Evolutionary conservation across 768 basidiomycete genomes (phyloP).

Genomic region (Mycena belliarum): DNA sequence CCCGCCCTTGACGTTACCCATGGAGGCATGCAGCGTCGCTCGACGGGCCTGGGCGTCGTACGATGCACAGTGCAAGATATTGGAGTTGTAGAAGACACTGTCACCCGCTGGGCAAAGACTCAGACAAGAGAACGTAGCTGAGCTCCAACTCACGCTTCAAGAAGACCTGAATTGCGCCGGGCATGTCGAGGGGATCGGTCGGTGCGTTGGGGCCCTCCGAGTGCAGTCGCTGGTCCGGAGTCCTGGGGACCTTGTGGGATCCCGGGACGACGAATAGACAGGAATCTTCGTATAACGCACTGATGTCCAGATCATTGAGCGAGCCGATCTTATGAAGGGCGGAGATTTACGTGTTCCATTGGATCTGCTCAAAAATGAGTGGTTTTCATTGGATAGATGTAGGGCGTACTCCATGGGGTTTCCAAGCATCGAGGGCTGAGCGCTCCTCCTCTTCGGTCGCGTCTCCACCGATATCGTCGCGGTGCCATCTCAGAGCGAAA

Average conservation of each 20-base stretch:
- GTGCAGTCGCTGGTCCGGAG: conserved; percentile 54
- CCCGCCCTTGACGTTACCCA: conserved; percentile 66
- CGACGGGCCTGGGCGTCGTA: conserved; percentile 53
- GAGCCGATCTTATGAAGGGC: background rate
- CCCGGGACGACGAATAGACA: conserved; percentile 74
- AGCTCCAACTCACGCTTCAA: conserved; percentile 48
- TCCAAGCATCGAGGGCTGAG: conserved; percentile 54
- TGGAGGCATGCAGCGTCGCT: conserved; percentile 70
- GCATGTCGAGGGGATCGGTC: conserved; percentile 65
- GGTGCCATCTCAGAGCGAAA: conserved; percentile 79
- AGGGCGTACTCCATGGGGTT: conserved; percentile 60
- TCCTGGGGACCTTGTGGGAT: conserved; percentile 61
- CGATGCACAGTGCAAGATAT: conserved; percentile 73
- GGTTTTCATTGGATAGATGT: background rate
- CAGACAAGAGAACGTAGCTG: background rate
- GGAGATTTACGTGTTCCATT: conserved; percentile 77
- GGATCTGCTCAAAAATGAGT: conserved; percentile 45
- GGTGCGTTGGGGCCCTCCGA: conserved; percentile 56
- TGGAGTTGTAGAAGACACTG: conserved; percentile 79
- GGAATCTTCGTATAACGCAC: conserved; percentile 66
- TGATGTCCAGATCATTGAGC: conserved; percentile 25
- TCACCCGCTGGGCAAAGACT: conserved; percentile 55
- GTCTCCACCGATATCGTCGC: conserved; percentile 68
- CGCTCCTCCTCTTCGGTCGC: conserved; percentile 63
- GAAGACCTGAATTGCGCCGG: conserved; percentile 56